These are phyloP conservation scores for Malus hybrid DNA, from an alignment of 331 rosid species.

Conservation along the genomic window DNA sequence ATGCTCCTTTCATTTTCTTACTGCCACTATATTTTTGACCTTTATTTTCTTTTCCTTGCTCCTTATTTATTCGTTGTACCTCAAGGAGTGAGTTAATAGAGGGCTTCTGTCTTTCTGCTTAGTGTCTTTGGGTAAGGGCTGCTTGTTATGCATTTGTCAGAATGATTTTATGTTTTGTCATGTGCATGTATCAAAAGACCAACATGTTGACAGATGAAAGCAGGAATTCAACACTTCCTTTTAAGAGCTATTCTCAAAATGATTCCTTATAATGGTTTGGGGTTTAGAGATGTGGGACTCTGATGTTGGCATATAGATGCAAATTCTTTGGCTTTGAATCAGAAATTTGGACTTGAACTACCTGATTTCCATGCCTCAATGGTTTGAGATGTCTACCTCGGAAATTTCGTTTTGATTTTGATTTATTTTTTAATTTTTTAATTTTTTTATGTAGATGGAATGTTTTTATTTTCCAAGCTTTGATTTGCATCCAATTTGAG, in stretches of 20 bases:
- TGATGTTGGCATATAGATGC: neutral
- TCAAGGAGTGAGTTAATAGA: neutral
- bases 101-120: neutral
- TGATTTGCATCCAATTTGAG: neutral
- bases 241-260: neutral
- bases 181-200: neutral
- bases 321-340: neutral
- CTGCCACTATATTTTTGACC: neutral
- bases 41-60: constrained; percentile 1
- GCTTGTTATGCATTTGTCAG: neutral
- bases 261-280: neutral
- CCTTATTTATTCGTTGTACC: neutral
- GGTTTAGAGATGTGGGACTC: neutral
- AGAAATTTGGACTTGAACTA: neutral
- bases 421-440: neutral
- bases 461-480: neutral
- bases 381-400: neutral
- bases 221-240: neutral
- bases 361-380: neutral
- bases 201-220: neutral
- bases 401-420: neutral
- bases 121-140: neutral
- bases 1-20: constrained; percentile 27
- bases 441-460: neutral
- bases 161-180: neutral